A percentile compares a stretch with the other conserved stretches of the same genome.
phyloP scores from a whole-genome alignment of 805 yeast genomes.

The Nakazawaea laoshanensis region DNA sequence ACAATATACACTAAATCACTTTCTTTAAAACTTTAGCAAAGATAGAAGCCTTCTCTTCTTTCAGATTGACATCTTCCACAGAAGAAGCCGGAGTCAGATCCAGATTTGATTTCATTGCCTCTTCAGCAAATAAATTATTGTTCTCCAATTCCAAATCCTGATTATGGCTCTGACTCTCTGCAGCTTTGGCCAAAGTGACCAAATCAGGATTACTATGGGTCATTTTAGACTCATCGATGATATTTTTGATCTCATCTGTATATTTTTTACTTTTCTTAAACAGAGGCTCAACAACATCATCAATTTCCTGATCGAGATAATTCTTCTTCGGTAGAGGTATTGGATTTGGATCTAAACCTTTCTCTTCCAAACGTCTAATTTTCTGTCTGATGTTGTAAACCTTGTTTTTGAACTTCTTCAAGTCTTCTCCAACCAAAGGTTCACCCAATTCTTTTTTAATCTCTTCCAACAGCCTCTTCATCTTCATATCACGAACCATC shows the following conservation, averaged over 20 bases:
- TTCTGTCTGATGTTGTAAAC: conserved; percentile 10
- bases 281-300: background rate
- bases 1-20: too few relatives aligned
- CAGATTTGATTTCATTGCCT: too few relatives aligned
- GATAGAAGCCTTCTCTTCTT: too few relatives aligned
- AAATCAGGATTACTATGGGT: too few relatives aligned
- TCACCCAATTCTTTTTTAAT: conserved; percentile 8
- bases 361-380: conserved; percentile 2
- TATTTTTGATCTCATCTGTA: conserved; percentile 8
- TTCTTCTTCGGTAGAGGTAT: conserved; percentile 1
- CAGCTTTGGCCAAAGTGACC: too few relatives aligned
- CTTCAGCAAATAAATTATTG: conserved; percentile 1
- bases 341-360: conserved; percentile 3
- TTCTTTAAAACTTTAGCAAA: too few relatives aligned
- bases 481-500: conserved; percentile 3
- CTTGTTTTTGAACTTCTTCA: conserved; percentile 10
- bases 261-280: conserved; percentile 1
- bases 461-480: conserved; percentile 6
- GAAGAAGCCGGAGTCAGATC: too few relatives aligned
- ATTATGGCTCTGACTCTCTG: too few relatives aligned
- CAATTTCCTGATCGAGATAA: too few relatives aligned
- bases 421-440: conserved; percentile 6
- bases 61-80: too few relatives aligned
- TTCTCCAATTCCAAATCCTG: too few relatives aligned
- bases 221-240: conserved; percentile 4